Base-by-base conservation (phyloP, 2,329 filamentous ascomycete species). In the Colletotrichum noveboracense region DNA sequence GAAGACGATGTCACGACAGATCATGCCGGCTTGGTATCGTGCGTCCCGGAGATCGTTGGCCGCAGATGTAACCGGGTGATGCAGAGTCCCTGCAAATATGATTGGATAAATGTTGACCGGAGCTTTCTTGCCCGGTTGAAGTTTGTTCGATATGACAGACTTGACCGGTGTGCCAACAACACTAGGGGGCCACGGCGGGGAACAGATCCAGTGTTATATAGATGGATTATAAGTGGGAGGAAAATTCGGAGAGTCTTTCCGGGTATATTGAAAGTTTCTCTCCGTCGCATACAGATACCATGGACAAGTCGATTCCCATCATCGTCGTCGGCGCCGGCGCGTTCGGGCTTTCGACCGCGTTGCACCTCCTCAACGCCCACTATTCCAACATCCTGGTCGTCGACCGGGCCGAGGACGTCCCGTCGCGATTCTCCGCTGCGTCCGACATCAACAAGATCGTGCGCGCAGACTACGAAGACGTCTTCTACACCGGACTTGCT, bases 361-460 rank as follows among this genome's bases (percentile, higher is more conserved):
- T 86, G n/a, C 87, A 89, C 67, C 84, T 90, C 6, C 79, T 82
- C 18, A 79, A 82, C 6, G 79, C 83, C 1, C 88, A 87, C 1
- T 88, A 87, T 74, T 85, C 79, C 0, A 81, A 88, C 71, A 84
- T 90, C 56, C 87, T 87, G 5, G 85, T 90, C 9, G 84, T 88
- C 16, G 89, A 91, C 24, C 82, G 82, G 56, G 82, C 81, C 14
- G 79, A 80, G 7, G 71, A 79, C 21, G 77, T 81, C 13, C 90
- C 90, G 1, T 88, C 89, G 3, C 74, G 74, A 0, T 83, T 82
- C 78, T 91, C 91, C 0, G 91, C 90, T 0, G 90, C 87, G 24
- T 90, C 91, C 70, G 90, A 93, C 77, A 79, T 92, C 34, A 93
- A 92, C 80, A 93, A 93, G 80, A 92, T 92, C 71, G 84, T 92